These are phyloP conservation scores for Grigorovia humatica DNA, from an alignment of 805 yeast species.

Conservation along the genomic window DNA sequence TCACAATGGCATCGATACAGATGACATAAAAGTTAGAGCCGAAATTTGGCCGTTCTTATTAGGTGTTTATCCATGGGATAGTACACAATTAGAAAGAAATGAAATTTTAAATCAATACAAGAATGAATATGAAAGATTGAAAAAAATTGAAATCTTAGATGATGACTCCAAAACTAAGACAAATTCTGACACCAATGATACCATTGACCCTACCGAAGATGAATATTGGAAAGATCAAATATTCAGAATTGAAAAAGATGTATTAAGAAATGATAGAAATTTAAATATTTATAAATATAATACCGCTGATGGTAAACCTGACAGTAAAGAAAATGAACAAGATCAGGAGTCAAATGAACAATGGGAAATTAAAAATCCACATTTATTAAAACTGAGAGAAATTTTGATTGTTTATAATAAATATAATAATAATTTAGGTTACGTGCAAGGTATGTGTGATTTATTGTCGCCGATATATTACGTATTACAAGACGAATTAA, in stretches of 20 bases:
- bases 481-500: slow-evolving; percentile 53
- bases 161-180: no score
- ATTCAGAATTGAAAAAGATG: slow-evolving; percentile 84
- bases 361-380: slow-evolving; percentile 62
- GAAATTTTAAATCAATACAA: slow-evolving; percentile 46
- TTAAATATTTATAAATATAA: slow-evolving; percentile 46
- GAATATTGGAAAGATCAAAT: slow-evolving; percentile 83
- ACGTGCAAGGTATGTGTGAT: slow-evolving; percentile 98
- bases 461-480: slow-evolving; percentile 76
- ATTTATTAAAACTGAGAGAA: slow-evolving; percentile 60
- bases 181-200: no score
- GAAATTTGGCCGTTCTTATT: slow-evolving; percentile 83
- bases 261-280: slow-evolving; percentile 81
- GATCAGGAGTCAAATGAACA: slow-evolving; percentile 30
- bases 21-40: slow-evolving; percentile 35
- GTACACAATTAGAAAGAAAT: slow-evolving; percentile 57
- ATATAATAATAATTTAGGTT: slow-evolving; percentile 74
- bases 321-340: slow-evolving; percentile 25
- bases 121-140: slow-evolving; percentile 50
- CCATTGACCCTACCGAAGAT: slow-evolving; percentile 23
- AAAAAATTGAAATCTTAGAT: slow-evolving; percentile 27
- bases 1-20: slow-evolving; percentile 73
- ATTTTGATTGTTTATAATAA: slow-evolving; percentile 81
- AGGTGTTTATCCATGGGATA: slow-evolving; percentile 83
- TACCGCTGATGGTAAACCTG: slow-evolving; percentile 31